A percentile compares a stretch with the other conserved stretches of the same genome.
phyloP scores from a whole-genome alignment of 1,139 yeast species.

The Hyphopichia burtonii region DNA sequence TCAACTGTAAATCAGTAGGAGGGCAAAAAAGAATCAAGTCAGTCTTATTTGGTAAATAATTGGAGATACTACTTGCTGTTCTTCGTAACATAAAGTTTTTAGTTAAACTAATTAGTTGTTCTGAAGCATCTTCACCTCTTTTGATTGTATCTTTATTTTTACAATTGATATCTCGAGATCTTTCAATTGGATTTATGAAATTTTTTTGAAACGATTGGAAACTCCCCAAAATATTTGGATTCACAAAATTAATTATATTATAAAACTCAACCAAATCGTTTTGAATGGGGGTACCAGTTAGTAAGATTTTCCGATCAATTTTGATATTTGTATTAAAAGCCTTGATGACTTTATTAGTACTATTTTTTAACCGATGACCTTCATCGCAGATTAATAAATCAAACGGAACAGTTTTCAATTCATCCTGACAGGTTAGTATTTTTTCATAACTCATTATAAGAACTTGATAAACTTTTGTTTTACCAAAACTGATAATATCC shows the following conservation, averaged over 20 bases:
- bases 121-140: conserved; percentile 61
- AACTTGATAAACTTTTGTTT: conserved; percentile 75
- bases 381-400: conserved; percentile 92
- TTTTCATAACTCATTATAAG: conserved; percentile 88
- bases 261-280: conserved; percentile 84
- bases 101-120: conserved; percentile 61
- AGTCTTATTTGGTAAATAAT: conserved; percentile 71
- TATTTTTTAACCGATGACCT: conserved; percentile 82
- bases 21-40: conserved; percentile 79
- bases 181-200: conserved; percentile 69
- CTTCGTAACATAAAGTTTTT: conserved; percentile 72
- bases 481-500: conserved; percentile 60
- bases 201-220: conserved; percentile 61
- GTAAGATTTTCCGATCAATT: conserved; percentile 56
- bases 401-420: conserved; percentile 49
- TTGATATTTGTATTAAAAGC: conserved; percentile 54
- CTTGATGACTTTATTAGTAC: conserved; percentile 66
- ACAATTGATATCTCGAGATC: conserved; percentile 74
- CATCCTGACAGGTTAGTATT: conserved; percentile 55
- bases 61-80: conserved; percentile 61
- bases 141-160: conserved; percentile 46
- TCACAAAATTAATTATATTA: conserved; percentile 76
- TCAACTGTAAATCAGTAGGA: conserved; percentile 64
- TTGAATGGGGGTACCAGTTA: conserved; percentile 95
- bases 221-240: conserved; percentile 78